Conservation (phyloP, 495 filamentous ascomycete genomes). For the Aspergillus sparsus region DNA sequence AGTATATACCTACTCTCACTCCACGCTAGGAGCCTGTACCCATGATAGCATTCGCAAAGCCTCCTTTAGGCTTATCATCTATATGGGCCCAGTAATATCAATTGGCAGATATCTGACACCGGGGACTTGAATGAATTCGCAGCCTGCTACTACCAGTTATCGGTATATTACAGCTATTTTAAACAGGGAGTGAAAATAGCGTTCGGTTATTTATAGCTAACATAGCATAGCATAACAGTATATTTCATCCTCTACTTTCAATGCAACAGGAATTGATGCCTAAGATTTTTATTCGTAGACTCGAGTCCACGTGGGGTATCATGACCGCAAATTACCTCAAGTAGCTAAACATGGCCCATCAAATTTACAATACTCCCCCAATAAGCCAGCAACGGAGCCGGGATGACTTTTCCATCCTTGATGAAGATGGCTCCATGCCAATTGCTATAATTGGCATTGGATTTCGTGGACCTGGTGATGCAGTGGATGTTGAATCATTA, state of each 20-base stretch:
- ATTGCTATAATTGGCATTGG: slow-evolving; percentile 65
- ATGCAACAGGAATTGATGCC: too few relatives aligned
- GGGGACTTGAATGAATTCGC: too few relatives aligned
- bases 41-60: too few relatives aligned
- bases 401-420: slow-evolving; percentile 15
- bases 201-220: not conserved
- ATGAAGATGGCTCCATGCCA: slow-evolving; percentile 37
- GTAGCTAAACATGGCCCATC: not conserved
- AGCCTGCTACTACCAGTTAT: too few relatives aligned
- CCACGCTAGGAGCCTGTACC: too few relatives aligned
- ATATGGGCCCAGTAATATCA: too few relatives aligned
- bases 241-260: not conserved
- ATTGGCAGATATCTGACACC: too few relatives aligned
- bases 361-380: not conserved
- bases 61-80: too few relatives aligned
- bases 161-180: not conserved
- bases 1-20: too few relatives aligned
- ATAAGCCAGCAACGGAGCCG: not conserved
- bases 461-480: slow-evolving; percentile 59
- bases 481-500: slow-evolving; percentile 51
- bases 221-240: not conserved
- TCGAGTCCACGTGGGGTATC: not conserved
- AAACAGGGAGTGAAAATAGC: not conserved
- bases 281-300: too few relatives aligned
- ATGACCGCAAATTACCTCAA: not conserved